Base-by-base conservation (phyloP, 2,329 filamentous ascomycete genomes). In the Neofusicoccum cordaticola region DNA sequence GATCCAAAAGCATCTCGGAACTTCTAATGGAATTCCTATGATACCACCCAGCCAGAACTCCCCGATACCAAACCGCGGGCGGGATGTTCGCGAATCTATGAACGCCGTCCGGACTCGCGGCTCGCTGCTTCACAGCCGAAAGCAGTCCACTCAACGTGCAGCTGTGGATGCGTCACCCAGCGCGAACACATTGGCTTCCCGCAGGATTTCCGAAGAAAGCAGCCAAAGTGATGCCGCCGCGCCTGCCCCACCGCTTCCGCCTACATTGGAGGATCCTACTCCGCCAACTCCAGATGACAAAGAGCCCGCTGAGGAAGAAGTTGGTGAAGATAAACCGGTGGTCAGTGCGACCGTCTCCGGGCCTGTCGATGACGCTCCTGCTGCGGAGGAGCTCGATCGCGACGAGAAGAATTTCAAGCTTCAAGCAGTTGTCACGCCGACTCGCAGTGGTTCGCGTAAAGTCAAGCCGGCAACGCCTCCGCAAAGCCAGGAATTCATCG, bases 1-100 rank as follows among this genome's bases (percentile, higher is more conserved):
- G 73, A 96, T 99, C 70, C 92, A 92, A 51, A 98, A 97, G 74
- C 93, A 97, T 71, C 82, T 98, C 1, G 94, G 94, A 11, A 86
- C 88, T 15, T 89, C 90, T 15, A 93, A 89, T 77, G 92, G 91
- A 19, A 89, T 98, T 15, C 92, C 93, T 6, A 90, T 96, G 73
- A 86, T 98, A 19, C 93, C 94, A 31, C 42, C 56, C 4, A 77
- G 83, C 17, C 92, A 96, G 73, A 92, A 89, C 67, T 89, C 90
- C 3, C 92, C 91, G 1, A 85, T 94, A 67, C 93, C 93, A 4
- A 97, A 97, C 73, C 85, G 93, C 67, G 92, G 92, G 35, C 85
- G 91, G 66, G 92, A 96, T 76, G 87, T 90, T 17, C 85, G 92
- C 67, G 94, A 97, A 77, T 96, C 92, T 0, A 85, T 97, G 82